Conservation (phyloP, 2,329 filamentous ascomycete genomes). For the Clonostachys chloroleuca region DNA sequence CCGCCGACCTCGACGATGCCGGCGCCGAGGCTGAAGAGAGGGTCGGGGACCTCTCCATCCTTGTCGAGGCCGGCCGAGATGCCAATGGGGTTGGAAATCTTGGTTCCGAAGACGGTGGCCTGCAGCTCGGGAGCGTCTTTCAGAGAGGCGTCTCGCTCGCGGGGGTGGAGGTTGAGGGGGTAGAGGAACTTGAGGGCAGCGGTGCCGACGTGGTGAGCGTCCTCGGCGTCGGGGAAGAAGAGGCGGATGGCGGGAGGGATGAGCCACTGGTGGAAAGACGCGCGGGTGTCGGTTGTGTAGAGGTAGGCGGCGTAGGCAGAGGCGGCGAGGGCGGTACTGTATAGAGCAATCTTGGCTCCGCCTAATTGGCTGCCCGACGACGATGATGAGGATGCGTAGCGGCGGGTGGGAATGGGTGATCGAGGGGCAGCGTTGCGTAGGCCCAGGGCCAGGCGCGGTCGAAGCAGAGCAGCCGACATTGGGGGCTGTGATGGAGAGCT, state of each 20-base stretch:
- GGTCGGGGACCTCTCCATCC: slow-evolving; percentile 81
- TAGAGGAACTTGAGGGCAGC: slow-evolving; percentile 68
- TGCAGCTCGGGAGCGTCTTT: slow-evolving; percentile 21
- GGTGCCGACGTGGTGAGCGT: slow-evolving; percentile 83
- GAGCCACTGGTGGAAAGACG: slow-evolving; percentile 64
- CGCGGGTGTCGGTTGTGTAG: slow-evolving; percentile 71
- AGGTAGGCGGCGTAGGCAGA: slow-evolving; percentile 49
- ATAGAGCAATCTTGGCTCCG: slow-evolving; percentile 7
- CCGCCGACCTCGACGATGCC: slow-evolving; percentile 90
- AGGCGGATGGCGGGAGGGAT: slow-evolving; percentile 62
- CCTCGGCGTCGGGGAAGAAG: slow-evolving; percentile 74
- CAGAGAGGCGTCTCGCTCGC: slow-evolving; percentile 62
- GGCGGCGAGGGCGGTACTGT: slow-evolving; percentile 33
- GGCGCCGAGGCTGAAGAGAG: slow-evolving; percentile 79
- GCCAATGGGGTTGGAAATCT: slow-evolving; percentile 79
- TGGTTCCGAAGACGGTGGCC: slow-evolving; percentile 67
- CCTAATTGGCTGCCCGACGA: slow-evolving; percentile 7
- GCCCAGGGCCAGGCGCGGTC: background rate
- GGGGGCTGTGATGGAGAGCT: background rate
- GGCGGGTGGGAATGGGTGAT: slow-evolving; percentile 7
- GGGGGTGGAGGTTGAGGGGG: slow-evolving; percentile 69
- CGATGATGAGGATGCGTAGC: slow-evolving; percentile 23
- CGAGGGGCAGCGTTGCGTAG: background rate
- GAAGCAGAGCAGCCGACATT: background rate
- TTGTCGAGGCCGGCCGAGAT: slow-evolving; percentile 97